Conservation (phyloP, 257 asterid genomes). For the Solanum habrochaites region DNA sequence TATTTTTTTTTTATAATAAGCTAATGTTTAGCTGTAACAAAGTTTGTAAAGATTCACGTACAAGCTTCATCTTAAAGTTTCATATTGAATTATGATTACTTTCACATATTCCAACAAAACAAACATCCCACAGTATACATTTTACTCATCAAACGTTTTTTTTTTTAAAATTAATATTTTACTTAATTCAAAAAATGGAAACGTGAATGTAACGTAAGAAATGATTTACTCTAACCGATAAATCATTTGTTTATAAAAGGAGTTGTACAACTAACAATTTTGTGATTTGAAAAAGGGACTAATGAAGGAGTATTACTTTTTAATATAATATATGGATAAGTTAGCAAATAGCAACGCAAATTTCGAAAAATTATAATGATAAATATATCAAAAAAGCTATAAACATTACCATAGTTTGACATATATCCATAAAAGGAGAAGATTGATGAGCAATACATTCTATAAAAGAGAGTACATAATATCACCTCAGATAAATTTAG, state of each 20-base stretch:
- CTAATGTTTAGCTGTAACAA: background rate
- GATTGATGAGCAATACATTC: no score
- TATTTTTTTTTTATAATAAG: background rate
- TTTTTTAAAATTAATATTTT: background rate
- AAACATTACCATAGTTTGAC: no score
- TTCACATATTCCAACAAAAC: background rate
- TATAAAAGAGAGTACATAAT: no score
- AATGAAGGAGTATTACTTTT: background rate
- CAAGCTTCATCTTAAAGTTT: background rate
- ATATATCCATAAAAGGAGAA: no score
- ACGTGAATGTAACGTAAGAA: background rate
- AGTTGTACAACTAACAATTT: background rate
- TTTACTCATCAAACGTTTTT: background rate
- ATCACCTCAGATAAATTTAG: no score
- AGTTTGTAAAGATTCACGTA: background rate
- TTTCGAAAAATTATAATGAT: no score
- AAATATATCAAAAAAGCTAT: no score
- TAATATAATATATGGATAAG: background rate
- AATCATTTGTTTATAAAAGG: background rate
- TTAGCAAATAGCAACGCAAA: no score
- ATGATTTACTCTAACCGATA: background rate
- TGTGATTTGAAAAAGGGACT: background rate
- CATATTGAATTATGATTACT: background rate
- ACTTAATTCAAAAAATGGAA: background rate
- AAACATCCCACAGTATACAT: background rate